Percentiles rank a stretch among this genome's conserved stretches.
phyloP scores from a whole-genome alignment of 73 alveolate genomes.

The Tetrahymena malaccensis region DNA sequence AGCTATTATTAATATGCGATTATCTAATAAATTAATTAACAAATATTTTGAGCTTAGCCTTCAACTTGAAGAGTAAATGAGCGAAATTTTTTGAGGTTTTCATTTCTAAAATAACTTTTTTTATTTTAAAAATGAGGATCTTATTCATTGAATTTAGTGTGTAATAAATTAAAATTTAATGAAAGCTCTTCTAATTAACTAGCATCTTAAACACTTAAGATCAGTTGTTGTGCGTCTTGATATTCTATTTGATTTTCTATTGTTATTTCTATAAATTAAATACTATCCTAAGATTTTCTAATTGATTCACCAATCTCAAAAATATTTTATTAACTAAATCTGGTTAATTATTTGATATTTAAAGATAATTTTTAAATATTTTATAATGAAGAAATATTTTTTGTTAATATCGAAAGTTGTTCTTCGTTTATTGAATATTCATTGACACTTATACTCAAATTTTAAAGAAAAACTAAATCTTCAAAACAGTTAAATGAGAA shows the following conservation, averaged over 20 bases:
- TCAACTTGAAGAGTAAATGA: background rate
- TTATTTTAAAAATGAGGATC: no score
- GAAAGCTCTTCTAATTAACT: background rate
- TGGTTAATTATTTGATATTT: no score
- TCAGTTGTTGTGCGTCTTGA: background rate
- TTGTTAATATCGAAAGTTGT: background rate
- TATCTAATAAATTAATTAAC: background rate
- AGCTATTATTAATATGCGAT: background rate
- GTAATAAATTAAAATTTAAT: no score
- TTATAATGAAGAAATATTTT: background rate
- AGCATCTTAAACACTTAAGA: background rate
- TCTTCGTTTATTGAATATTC: background rate
- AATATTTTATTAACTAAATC: background rate
- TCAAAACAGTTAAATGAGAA: background rate
- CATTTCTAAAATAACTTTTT: no score
- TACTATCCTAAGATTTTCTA: no score
- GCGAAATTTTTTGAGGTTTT: background rate
- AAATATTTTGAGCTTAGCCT: background rate
- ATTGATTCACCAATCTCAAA: background rate
- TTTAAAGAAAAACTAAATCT: background rate
- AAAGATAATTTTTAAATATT: no score
- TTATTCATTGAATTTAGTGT: no score
- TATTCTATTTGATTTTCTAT: background rate
- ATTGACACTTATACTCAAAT: background rate
- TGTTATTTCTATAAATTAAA: no score